Evolutionary conservation across 2,329 filamentous ascomycete genomes (phyloP), one percentile per base, ranked within the genome.

Genomic region (Paraphaeosphaeria sporulosa): DNA sequence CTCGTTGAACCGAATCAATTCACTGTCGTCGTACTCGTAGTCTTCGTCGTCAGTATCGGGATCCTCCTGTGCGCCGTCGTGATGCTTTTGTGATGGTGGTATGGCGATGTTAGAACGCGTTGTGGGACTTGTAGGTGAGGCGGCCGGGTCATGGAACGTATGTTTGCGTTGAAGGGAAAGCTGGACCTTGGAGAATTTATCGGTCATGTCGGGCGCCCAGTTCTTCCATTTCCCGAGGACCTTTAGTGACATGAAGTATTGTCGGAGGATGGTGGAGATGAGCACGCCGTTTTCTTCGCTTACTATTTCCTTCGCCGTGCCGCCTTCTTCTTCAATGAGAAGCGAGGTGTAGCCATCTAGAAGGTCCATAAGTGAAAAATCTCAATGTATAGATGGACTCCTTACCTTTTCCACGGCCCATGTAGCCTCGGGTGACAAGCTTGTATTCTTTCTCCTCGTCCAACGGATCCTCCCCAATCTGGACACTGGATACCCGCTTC

Each of bases 191-290:
- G 81, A 79, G 89, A 92, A 96, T 73, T 92, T 89, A 1, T 81
- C 78, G 17, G 83, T 80, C 72, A 92, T 82, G 60, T 83, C 84
- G 1, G 84, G 81, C 15, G 89, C 86, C 81, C 91, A 91, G 59
- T 88, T 84, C 61, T 86, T 88, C 93, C 93, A 97, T 69, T 87
- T 87, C 19, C 92, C 91, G 27, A 96, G 80, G 0, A 94, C 90
- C 58, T 92, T 91, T 46, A 96, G 83, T 7, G 89, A 91, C 85
- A 96, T 90, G 78, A 97, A 97, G 78, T 96, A 97, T 74, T 97
- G 93, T 13, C 93, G 87, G 21, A 97, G 83, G 75, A 97, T 89
- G 72, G 91, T 92, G 51, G 90, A 93, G 69, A 97, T 92, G 58
- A 97, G 83, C 17, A 96, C 89, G 3, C 93, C 94, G 67, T 91